Conservation (phyloP, 805 yeast species). For the Metschnikowia aberdeeniae region DNA sequence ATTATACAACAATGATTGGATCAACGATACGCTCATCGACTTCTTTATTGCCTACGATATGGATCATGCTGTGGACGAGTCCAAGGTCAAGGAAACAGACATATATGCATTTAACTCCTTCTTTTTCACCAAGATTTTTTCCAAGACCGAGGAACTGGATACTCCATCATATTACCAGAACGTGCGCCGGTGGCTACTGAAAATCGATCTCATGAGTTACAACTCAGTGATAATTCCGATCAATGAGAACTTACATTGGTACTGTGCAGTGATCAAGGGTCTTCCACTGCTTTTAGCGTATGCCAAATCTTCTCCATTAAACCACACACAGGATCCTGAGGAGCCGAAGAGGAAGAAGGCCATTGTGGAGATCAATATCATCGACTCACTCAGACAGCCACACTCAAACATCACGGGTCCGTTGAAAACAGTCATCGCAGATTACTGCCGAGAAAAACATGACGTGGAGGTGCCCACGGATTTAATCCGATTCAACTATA, state of each 20-base stretch:
- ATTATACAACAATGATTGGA: slow-evolving; percentile 76
- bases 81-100: slow-evolving; percentile 27
- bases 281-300: slow-evolving; percentile 31
- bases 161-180: slow-evolving; percentile 48
- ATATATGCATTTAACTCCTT: slow-evolving; percentile 74
- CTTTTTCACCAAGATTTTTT: slow-evolving; percentile 64
- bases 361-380: slow-evolving; percentile 46
- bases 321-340: not conserved
- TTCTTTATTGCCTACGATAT: slow-evolving; percentile 68
- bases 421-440: slow-evolving; percentile 54
- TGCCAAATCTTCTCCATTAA: not conserved
- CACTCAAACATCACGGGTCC: slow-evolving; percentile 52
- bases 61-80: slow-evolving; percentile 28
- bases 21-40: slow-evolving; percentile 84
- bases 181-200: slow-evolving; percentile 75
- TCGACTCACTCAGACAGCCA: slow-evolving; percentile 71
- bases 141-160: slow-evolving; percentile 21
- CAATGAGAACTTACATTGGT: slow-evolving; percentile 84
- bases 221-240: slow-evolving; percentile 74
- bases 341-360: slow-evolving; percentile 5
- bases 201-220: slow-evolving; percentile 54
- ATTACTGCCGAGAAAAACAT: slow-evolving; percentile 66
- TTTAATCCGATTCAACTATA: slow-evolving; percentile 45
- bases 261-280: slow-evolving; percentile 66
- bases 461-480: slow-evolving; percentile 41